Evolutionary conservation across 1,139 yeast species (phyloP).

Genomic region (Pneumocystis oryctolagi): DNA sequence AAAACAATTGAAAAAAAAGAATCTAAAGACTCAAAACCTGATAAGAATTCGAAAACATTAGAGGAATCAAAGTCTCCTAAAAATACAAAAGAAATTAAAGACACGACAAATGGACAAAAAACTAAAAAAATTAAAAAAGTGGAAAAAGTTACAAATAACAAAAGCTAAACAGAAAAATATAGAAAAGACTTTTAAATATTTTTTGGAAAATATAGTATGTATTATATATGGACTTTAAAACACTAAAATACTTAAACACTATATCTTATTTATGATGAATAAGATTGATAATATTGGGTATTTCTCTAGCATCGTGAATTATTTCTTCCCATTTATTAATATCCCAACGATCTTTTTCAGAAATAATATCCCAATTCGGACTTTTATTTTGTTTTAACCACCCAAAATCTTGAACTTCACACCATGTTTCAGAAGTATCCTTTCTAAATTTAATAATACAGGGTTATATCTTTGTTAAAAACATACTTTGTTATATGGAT

Average conservation of each 20-base stretch:
- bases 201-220: neutral
- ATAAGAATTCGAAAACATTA: slow-evolving; percentile 2
- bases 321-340: neutral
- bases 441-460: neutral
- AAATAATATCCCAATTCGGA: neutral
- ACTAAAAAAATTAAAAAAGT: neutral
- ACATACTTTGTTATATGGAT: neutral
- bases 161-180: neutral
- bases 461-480: neutral
- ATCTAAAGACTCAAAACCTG: slow-evolving; percentile 6
- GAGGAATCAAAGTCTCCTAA: slow-evolving; percentile 8
- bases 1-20: slow-evolving; percentile 12
- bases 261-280: neutral
- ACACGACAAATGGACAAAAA: neutral
- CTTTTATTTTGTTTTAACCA: neutral
- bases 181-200: neutral
- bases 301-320: neutral
- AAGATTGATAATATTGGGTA: neutral
- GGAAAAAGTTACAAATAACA: neutral
- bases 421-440: neutral
- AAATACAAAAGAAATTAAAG: slow-evolving; percentile 4
- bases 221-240: neutral
- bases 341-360: neutral
- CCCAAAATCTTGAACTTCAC: neutral
- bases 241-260: neutral